Evolutionary conservation across 257 asterid species (phyloP).

Genomic region (Thymus mandschuricus): DNA sequence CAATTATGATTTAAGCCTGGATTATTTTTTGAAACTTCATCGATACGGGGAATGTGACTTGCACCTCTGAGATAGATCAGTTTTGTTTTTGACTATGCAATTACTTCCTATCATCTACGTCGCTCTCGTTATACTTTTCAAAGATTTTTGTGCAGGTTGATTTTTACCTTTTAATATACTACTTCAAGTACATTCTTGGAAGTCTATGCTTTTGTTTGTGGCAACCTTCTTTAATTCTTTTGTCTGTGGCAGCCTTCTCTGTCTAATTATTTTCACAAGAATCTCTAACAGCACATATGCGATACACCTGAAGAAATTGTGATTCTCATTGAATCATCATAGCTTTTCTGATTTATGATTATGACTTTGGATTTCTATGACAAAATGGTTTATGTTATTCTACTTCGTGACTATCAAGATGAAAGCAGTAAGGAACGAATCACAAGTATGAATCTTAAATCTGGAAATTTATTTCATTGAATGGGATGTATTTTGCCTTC

Average conservation of each 20-base stretch:
- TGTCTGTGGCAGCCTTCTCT: too few species aligned
- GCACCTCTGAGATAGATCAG: constrained; percentile 2
- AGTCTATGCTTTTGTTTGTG: too few species aligned
- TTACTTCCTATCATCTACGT: background rate
- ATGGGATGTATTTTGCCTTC: background rate
- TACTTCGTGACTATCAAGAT: background rate
- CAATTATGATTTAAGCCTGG: constrained; percentile 1
- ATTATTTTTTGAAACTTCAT: background rate
- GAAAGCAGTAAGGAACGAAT: background rate
- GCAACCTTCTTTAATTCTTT: too few species aligned
- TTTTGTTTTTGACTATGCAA: background rate
- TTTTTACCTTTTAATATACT: too few species aligned
- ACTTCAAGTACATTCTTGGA: too few species aligned
- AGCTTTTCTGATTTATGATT: background rate
- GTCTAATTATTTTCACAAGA: too few species aligned
- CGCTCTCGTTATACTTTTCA: too few species aligned
- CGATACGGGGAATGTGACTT: background rate
- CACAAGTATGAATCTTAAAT: background rate
- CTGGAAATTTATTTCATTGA: background rate
- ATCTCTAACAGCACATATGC: too few species aligned
- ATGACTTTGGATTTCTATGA: background rate
- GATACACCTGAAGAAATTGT: background rate
- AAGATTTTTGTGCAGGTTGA: too few species aligned
- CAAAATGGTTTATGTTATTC: background rate
- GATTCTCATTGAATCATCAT: background rate